A percentile compares a stretch with the other conserved stretches of the same genome.
phyloP scores from a whole-genome alignment of 805 yeast species.

The Komagataella phaffii region DNA sequence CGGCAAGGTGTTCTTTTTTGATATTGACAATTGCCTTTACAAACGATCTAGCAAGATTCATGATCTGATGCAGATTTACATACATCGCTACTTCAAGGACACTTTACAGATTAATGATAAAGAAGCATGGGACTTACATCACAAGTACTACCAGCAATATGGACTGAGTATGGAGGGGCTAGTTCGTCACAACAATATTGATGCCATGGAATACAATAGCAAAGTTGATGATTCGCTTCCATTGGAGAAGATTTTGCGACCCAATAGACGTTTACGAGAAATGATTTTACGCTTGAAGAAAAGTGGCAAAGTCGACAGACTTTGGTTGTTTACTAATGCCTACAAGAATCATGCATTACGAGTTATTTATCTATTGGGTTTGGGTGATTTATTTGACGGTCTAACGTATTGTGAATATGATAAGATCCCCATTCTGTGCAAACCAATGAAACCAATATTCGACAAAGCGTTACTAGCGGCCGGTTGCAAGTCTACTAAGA shows the following conservation, averaged over 20 bases:
- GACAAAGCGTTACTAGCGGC: constrained; percentile 53
- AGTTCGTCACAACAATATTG: constrained; percentile 53
- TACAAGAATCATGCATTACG: constrained; percentile 82
- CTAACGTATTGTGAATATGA: constrained; percentile 85
- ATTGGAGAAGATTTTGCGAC: constrained; percentile 60
- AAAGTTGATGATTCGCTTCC: constrained; percentile 91
- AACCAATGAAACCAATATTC: constrained; percentile 72
- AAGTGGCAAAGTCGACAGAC: constrained; percentile 41
- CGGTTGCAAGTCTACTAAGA: constrained; percentile 31
- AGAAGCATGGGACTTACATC: constrained; percentile 63
- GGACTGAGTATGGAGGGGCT: constrained; percentile 93
- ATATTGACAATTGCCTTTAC: constrained; percentile 88
- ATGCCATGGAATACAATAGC: constrained; percentile 79
- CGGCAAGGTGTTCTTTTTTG: constrained; percentile 55
- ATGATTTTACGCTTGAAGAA: constrained; percentile 32
- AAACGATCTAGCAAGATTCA: constrained; percentile 62
- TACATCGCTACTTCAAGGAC: constrained; percentile 67
- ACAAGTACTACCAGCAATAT: constrained; percentile 67
- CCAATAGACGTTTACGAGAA: constrained; percentile 39
- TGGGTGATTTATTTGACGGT: constrained; percentile 93
- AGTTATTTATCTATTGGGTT: constrained; percentile 65
- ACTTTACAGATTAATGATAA: constrained; percentile 48
- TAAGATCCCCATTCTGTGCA: constrained; percentile 59
- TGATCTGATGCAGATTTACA: constrained; percentile 77
- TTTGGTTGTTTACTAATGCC: constrained; percentile 94